Evolutionary conservation across 73 alveolate species (phyloP).

Genomic region (Effrenium voratum): DNA sequence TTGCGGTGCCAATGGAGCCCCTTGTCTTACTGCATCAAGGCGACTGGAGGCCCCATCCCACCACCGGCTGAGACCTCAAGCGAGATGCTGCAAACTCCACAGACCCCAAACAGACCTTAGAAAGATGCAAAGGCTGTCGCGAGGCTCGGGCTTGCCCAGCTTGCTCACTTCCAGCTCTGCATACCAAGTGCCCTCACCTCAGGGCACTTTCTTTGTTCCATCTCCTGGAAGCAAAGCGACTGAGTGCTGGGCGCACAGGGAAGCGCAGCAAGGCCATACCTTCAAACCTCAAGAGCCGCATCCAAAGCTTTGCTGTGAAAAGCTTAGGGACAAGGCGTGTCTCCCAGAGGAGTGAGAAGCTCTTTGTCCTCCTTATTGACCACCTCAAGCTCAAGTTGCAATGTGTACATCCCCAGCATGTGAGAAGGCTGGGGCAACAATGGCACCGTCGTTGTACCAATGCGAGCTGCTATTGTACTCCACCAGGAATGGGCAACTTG

Average conservation of each 20-base stretch:
- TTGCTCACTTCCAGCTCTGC: conserved; percentile 86
- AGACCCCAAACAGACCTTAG: neutral
- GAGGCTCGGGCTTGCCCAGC: conserved; percentile 38
- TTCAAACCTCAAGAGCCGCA: conserved; percentile 8
- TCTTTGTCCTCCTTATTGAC: conserved; percentile 92
- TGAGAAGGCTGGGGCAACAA: conserved; percentile 26
- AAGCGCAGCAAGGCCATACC: conserved; percentile 84
- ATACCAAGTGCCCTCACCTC: conserved; percentile 86
- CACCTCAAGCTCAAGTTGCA: neutral
- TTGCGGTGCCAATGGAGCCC: too few species aligned
- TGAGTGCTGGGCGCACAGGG: conserved; percentile 57
- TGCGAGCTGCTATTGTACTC: conserved; percentile 83
- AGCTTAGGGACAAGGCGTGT: neutral
- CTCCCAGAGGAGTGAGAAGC: conserved; percentile 83
- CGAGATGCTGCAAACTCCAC: neutral
- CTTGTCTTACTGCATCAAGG: neutral
- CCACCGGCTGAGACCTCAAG: conserved; percentile 80
- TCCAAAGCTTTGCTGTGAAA: neutral
- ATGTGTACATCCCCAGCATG: neutral
- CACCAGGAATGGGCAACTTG: conserved; percentile 69
- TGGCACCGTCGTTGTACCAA: conserved; percentile 92
- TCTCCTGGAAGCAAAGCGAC: neutral
- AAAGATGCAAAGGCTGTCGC: neutral
- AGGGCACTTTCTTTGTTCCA: neutral
- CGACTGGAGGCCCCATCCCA: conserved; percentile 85